phyloP scores from a whole-genome alignment of 2,329 filamentous ascomycete species.

The Arthrobotrys conoides region DNA sequence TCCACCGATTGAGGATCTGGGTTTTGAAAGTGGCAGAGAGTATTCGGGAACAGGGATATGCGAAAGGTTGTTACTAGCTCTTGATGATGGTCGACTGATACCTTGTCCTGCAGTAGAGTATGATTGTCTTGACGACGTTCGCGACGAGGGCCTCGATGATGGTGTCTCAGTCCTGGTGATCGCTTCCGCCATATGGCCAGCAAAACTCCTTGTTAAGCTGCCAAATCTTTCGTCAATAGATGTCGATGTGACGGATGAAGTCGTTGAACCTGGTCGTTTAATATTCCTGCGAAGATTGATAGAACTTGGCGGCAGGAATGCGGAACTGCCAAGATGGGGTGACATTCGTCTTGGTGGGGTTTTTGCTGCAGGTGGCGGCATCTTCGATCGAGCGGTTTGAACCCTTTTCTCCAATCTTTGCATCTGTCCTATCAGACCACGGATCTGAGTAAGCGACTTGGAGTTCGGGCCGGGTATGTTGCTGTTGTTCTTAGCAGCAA shows the following conservation, averaged over 20 bases:
- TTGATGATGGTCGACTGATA: constrained; percentile 49
- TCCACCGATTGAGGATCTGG: constrained; percentile 52
- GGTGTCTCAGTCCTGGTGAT: constrained; percentile 33
- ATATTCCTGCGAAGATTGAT: constrained; percentile 49
- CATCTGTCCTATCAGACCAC: constrained; percentile 95
- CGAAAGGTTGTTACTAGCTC: constrained; percentile 39
- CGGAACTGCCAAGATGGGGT: constrained; percentile 55
- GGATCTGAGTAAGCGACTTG: constrained; percentile 89
- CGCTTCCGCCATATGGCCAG: constrained; percentile 46
- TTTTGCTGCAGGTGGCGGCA: constrained; percentile 85
- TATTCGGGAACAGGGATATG: constrained; percentile 54
- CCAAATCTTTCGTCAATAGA: constrained; percentile 49
- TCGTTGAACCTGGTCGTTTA: constrained; percentile 62
- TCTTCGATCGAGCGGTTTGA: constrained; percentile 89
- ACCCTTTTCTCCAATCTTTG: constrained; percentile 94
- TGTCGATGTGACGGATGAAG: constrained; percentile 62
- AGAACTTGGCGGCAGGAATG: constrained; percentile 57
- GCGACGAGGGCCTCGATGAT: constrained; percentile 50
- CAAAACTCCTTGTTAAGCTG: constrained; percentile 59
- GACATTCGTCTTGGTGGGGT: constrained; percentile 77
- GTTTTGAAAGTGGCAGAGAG: constrained; percentile 28
- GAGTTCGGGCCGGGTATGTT: constrained; percentile 71
- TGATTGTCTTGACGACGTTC: constrained; percentile 47
- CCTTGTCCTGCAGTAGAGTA: constrained; percentile 48
- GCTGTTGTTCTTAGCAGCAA: constrained; percentile 67